phyloP scores from a whole-genome alignment of 139 green algal species.

The Ettlia oleoabundans region DNA sequence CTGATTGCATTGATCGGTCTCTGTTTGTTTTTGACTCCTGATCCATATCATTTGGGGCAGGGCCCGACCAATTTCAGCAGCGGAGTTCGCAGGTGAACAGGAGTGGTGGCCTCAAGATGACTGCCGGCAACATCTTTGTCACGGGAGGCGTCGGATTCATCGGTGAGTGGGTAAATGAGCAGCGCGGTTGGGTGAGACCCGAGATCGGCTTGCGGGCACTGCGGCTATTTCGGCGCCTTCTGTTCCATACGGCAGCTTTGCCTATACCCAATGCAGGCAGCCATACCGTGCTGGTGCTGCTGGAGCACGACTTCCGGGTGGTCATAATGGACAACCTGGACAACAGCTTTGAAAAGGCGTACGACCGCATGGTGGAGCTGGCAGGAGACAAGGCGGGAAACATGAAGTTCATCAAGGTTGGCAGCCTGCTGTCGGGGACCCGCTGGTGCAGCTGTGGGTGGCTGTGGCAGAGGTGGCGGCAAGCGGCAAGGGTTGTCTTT shows the following conservation, averaged over 20 bases:
- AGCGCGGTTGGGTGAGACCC: too few relatives aligned
- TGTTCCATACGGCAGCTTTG: not conserved
- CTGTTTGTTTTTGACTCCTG: too few relatives aligned
- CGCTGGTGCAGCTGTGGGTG: not conserved
- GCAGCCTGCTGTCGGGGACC: not conserved
- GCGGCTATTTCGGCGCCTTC: not conserved
- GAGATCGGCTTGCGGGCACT: not conserved
- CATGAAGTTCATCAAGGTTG: conserved; percentile 86
- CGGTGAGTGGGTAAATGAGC: conserved; percentile 46
- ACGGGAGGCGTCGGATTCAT: conserved; percentile 87
- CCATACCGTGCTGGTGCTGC: conserved; percentile 88
- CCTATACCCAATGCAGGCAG: conserved; percentile 59
- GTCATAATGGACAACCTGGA: conserved; percentile 93
- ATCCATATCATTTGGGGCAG: not conserved
- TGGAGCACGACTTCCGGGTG: conserved; percentile 84
- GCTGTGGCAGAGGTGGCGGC: too few relatives aligned
- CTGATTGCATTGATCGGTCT: too few relatives aligned
- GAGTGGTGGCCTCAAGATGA: conserved; percentile 10
- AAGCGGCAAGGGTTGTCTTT: too few relatives aligned
- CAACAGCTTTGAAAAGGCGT: conserved; percentile 85
- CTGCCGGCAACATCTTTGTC: conserved; percentile 74
- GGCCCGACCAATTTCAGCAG: not conserved
- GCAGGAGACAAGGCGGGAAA: conserved; percentile 76
- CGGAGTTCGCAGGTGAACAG: too few relatives aligned
- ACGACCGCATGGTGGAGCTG: conserved; percentile 87